phyloP scores from a whole-genome alignment of 1,284 basidiomycete genomes.

The Ceratobasidium sp. region DNA sequence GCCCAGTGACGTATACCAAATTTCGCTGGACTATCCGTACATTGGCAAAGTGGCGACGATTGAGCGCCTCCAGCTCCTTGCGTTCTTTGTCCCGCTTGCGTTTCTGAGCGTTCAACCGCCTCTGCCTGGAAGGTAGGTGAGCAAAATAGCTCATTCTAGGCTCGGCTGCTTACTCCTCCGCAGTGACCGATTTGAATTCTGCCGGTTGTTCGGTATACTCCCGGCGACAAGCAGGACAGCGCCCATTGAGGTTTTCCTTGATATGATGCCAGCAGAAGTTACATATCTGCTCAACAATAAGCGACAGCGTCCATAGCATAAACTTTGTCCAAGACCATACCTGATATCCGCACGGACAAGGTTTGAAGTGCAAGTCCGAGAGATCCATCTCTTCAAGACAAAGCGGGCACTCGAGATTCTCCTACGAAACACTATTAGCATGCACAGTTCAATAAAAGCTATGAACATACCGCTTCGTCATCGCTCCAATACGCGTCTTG shows the following conservation, averaged over 20 bases:
- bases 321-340: constrained; percentile 62
- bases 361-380: constrained; percentile 99
- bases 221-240: constrained; percentile 96
- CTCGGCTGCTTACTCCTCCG: constrained; percentile 84
- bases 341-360: constrained; percentile 98
- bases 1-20: constrained; percentile 95
- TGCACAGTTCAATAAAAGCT: constrained; percentile 12
- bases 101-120: constrained; percentile 95
- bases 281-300: constrained; percentile 78
- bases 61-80: constrained; percentile 92
- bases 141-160: not conserved
- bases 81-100: constrained; percentile 95
- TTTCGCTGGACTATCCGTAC: constrained; percentile 97
- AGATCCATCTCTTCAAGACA: constrained; percentile 99
- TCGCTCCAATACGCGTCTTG: constrained; percentile 99
- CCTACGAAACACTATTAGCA: constrained; percentile 66
- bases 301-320: constrained; percentile 17
- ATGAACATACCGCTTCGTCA: constrained; percentile 80
- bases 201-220: constrained; percentile 94
- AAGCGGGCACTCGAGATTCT: constrained; percentile 97
- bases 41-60: constrained; percentile 90
- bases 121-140: constrained; percentile 73
- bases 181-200: constrained; percentile 95
- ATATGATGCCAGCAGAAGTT: constrained; percentile 99
- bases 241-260: constrained; percentile 94